Conservation (phyloP, 2,329 filamentous ascomycete species). For the Aspergillus glaucus region DNA sequence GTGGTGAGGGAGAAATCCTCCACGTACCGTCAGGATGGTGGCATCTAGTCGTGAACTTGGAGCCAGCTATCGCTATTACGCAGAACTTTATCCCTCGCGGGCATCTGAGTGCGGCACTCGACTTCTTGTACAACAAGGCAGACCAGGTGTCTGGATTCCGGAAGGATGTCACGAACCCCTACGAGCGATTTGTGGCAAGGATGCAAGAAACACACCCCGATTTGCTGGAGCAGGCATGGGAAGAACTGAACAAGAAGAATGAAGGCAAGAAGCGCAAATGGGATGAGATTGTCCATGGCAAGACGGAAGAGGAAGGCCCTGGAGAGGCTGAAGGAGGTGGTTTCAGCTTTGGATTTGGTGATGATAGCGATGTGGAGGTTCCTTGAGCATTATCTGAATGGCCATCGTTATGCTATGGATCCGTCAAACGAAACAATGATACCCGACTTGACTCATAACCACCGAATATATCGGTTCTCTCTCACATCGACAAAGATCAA, state of each 20-base stretch:
- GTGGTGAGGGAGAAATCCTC: slow-evolving; percentile 73
- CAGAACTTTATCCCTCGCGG: slow-evolving; percentile 86
- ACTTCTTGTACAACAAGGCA: slow-evolving; percentile 72
- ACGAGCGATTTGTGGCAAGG: slow-evolving; percentile 65
- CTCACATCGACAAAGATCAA: slow-evolving; percentile 8
- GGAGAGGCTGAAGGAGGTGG: slow-evolving; percentile 31
- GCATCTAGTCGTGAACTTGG: slow-evolving; percentile 88
- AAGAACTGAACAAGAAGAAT: slow-evolving; percentile 57
- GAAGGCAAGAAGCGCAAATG: slow-evolving; percentile 73
- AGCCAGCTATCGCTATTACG: slow-evolving; percentile 78
- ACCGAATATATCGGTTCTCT: background rate
- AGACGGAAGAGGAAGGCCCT: slow-evolving; percentile 30
- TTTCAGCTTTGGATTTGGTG: slow-evolving; percentile 61
- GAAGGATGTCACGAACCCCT: slow-evolving; percentile 64
- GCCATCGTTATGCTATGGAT: background rate
- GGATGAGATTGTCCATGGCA: slow-evolving; percentile 66
- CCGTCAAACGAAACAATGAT: background rate
- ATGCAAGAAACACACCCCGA: slow-evolving; percentile 60
- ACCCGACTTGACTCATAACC: background rate
- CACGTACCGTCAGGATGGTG: slow-evolving; percentile 96
- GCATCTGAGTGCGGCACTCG: slow-evolving; percentile 67
- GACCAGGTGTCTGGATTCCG: slow-evolving; percentile 85
- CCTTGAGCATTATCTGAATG: slow-evolving; percentile 23
- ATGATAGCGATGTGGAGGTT: slow-evolving; percentile 49
- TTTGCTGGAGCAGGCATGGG: slow-evolving; percentile 59